These are phyloP conservation scores for Cerrena zonata DNA, from an alignment of 1,284 basidiomycete genomes.

Conservation along the genomic window DNA sequence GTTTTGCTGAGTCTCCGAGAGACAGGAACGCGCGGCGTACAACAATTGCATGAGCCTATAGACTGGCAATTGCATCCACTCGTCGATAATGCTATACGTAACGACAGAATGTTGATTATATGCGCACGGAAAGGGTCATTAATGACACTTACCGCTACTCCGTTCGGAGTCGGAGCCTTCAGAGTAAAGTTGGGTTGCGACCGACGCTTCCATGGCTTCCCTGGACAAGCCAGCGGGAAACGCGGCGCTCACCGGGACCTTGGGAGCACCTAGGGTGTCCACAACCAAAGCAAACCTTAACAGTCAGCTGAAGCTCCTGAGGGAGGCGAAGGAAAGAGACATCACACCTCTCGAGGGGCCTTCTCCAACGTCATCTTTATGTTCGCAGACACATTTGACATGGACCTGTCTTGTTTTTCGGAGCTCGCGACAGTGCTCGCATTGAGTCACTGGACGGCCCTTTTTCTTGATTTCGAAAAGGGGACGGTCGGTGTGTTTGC, in stretches of 20 bases:
- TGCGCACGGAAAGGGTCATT: no score
- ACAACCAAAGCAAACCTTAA: slow-evolving; percentile 20
- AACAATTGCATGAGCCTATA: slow-evolving; percentile 47
- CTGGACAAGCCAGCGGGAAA: slow-evolving; percentile 25
- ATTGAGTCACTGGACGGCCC: slow-evolving; percentile 76
- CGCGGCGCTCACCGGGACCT: slow-evolving; percentile 49
- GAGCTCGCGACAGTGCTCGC: slow-evolving; percentile 69
- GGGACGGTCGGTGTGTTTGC: slow-evolving; percentile 71
- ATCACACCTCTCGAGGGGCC: not conserved
- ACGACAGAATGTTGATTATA: not conserved
- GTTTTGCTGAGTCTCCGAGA: slow-evolving; percentile 12
- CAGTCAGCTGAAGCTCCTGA: slow-evolving; percentile 10
- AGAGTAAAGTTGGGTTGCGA: slow-evolving; percentile 44
- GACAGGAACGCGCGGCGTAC: slow-evolving; percentile 32
- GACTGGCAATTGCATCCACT: slow-evolving; percentile 35
- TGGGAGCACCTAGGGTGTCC: slow-evolving; percentile 40
- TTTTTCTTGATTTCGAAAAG: slow-evolving; percentile 80
- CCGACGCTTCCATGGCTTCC: slow-evolving; percentile 6
- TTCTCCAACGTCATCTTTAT: slow-evolving; percentile 8
- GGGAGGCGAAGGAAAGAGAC: not conserved
- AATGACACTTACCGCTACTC: slow-evolving; percentile 34
- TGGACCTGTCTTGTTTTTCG: slow-evolving; percentile 72
- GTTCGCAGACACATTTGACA: slow-evolving; percentile 56
- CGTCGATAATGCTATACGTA: slow-evolving; percentile 22
- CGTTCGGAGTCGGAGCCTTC: slow-evolving; percentile 49